These are phyloP conservation scores for Fusarium musae DNA, from an alignment of 2,329 filamentous ascomycete genomes.

Conservation along the genomic window DNA sequence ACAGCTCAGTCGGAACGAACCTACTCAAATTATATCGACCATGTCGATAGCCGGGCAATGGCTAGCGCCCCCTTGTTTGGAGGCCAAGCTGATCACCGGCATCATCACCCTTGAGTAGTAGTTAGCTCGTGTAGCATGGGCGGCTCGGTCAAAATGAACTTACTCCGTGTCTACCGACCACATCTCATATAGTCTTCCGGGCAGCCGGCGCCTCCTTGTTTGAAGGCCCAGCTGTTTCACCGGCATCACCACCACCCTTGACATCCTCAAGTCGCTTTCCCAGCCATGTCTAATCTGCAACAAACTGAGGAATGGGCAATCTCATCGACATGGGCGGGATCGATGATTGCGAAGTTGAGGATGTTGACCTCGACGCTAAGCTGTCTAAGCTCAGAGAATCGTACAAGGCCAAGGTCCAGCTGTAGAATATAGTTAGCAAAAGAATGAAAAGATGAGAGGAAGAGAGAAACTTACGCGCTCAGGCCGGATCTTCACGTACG, in stretches of 20 bases:
- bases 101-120: not conserved
- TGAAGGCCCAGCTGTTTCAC: not conserved
- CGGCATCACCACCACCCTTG: not conserved
- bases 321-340: conserved; percentile 51
- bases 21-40: too few relatives aligned
- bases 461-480: conserved; percentile 19
- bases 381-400: conserved; percentile 41
- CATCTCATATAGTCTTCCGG: not conserved
- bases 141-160: not conserved
- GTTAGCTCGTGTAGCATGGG: not conserved
- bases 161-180: not conserved
- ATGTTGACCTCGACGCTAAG: conserved; percentile 45
- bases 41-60: too few relatives aligned
- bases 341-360: conserved; percentile 22
- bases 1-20: not conserved
- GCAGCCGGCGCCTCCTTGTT: not conserved
- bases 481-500: conserved; percentile 8
- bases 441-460: not conserved
- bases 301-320: conserved; percentile 15
- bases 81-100: too few relatives aligned
- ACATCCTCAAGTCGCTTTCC: conserved; percentile 29
- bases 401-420: conserved; percentile 10
- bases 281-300: conserved; percentile 42
- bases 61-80: too few relatives aligned
- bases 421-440: not conserved